Evolutionary conservation across 2,329 filamentous ascomycete genomes (phyloP).

Genomic region (Neonectria ditissima): DNA sequence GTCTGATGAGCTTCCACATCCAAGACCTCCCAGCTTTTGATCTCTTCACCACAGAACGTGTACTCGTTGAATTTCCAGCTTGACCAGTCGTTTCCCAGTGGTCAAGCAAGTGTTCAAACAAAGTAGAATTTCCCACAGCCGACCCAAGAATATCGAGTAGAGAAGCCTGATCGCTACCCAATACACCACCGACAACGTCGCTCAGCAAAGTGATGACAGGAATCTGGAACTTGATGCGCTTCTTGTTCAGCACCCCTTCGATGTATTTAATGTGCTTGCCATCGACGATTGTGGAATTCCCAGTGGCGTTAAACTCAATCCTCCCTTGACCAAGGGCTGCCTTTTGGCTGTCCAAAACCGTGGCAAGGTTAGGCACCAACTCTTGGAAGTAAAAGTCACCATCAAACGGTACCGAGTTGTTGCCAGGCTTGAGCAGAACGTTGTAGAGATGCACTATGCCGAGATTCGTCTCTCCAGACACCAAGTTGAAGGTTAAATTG

Average conservation of each 20-base stretch:
- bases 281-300: constrained; percentile 56
- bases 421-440: constrained; percentile 55
- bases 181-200: constrained; percentile 53
- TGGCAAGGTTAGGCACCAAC: constrained; percentile 55
- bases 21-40: not conserved
- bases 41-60: not conserved
- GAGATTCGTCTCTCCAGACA: constrained; percentile 54
- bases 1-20: not conserved
- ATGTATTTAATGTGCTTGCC: constrained; percentile 58
- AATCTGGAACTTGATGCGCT: constrained; percentile 50
- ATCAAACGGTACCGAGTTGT: constrained; percentile 56
- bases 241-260: constrained; percentile 57
- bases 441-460: constrained; percentile 55
- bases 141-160: constrained; percentile 52
- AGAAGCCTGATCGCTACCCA: constrained; percentile 45
- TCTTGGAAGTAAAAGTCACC: constrained; percentile 56
- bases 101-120: constrained; percentile 51
- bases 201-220: constrained; percentile 54
- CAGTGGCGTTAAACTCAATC: constrained; percentile 55
- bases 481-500: constrained; percentile 59
- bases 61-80: not conserved
- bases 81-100: constrained; percentile 47
- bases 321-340: constrained; percentile 53
- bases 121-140: constrained; percentile 54
- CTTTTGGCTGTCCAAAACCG: constrained; percentile 54